phyloP scores from a whole-genome alignment of 1,284 basidiomycete species.

The Melampsora abietis-canadensis region DNA sequence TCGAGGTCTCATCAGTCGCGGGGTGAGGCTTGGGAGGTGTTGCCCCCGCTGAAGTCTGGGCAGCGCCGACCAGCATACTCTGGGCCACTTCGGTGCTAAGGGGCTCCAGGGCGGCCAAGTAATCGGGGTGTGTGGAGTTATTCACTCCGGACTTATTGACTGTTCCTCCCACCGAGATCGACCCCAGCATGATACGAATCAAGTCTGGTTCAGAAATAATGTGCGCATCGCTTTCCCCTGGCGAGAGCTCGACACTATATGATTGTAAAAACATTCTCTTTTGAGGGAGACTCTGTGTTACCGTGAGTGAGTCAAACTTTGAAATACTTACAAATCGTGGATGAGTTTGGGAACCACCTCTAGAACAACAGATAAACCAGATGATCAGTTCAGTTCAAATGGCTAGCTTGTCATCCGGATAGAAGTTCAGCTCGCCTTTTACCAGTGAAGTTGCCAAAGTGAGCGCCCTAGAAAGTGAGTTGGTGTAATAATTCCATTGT shows the following conservation, averaged over 20 bases:
- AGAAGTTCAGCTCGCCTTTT: slow-evolving; percentile 10
- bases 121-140: slow-evolving; percentile 22
- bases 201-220: slow-evolving; percentile 32
- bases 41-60: background rate
- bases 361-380: background rate
- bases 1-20: too few relatives aligned
- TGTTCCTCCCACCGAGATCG: slow-evolving; percentile 32
- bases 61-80: background rate
- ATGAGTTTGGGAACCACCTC: slow-evolving; percentile 20
- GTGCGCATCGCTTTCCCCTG: slow-evolving; percentile 11
- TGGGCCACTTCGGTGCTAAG: background rate
- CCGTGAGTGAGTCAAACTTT: background rate
- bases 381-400: background rate
- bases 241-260: slow-evolving; percentile 16
- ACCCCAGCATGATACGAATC: slow-evolving; percentile 23
- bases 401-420: background rate
- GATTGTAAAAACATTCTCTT: background rate
- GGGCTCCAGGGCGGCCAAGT: slow-evolving; percentile 32
- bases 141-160: slow-evolving; percentile 7
- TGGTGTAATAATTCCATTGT: slow-evolving; percentile 38
- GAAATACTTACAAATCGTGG: slow-evolving; percentile 29
- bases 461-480: slow-evolving; percentile 12
- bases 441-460: background rate
- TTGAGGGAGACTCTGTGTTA: background rate
- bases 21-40: background rate